phyloP scores from a whole-genome alignment of 2,329 filamentous ascomycete genomes.

The Neoscytalidium dimidiatum region DNA sequence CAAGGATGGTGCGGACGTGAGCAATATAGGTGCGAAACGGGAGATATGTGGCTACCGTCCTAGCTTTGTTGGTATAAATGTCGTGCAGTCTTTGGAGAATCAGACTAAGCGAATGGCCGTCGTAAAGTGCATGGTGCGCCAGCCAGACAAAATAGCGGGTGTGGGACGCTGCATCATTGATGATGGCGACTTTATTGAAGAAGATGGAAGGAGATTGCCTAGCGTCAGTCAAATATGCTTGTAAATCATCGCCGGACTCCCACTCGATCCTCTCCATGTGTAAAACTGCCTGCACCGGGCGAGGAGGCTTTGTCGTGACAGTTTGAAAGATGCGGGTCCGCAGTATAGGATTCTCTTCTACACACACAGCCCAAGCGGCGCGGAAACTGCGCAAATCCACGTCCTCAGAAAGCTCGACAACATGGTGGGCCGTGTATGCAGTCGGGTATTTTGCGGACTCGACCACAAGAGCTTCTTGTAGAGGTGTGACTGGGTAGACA shows the following conservation, averaged over 20 bases:
- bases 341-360: constrained; percentile 49
- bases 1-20: constrained; percentile 42
- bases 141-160: constrained; percentile 39
- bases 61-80: constrained; percentile 22
- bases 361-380: constrained; percentile 47
- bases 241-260: constrained; percentile 27
- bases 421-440: constrained; percentile 51
- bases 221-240: constrained; percentile 38
- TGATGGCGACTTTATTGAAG: constrained; percentile 31
- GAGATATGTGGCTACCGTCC: neutral
- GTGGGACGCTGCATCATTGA: constrained; percentile 20
- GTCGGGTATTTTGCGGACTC: constrained; percentile 50
- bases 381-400: constrained; percentile 47
- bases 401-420: constrained; percentile 40
- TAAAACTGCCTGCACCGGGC: constrained; percentile 32
- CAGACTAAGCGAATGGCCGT: constrained; percentile 37
- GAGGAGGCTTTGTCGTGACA: constrained; percentile 30
- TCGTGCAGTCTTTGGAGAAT: constrained; percentile 33
- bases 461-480: constrained; percentile 49
- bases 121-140: constrained; percentile 44
- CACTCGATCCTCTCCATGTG: constrained; percentile 30
- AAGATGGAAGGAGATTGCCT: constrained; percentile 20
- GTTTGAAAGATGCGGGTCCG: constrained; percentile 43
- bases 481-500: constrained; percentile 43
- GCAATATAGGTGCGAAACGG: constrained; percentile 52